Percentiles rank a stretch among this genome's conserved stretches.
Conservation (phyloP, 352 stramenopile genomes). For the Phytophthora cryptogea region DNA sequence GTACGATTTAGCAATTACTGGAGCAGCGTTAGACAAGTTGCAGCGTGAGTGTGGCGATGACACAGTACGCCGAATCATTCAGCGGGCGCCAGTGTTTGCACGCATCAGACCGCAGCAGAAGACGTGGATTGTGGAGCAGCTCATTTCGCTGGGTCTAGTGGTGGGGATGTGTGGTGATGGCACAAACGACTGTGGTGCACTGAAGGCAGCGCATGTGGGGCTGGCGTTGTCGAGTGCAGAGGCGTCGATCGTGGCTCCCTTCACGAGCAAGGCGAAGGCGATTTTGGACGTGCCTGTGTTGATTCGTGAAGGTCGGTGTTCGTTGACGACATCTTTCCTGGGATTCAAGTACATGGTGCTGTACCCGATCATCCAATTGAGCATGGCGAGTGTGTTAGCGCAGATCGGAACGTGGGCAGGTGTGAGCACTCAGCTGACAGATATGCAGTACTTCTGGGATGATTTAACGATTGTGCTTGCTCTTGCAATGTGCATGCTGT, state of each 20-base stretch:
- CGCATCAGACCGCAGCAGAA: conserved; percentile 60
- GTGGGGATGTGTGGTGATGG: conserved; percentile 63
- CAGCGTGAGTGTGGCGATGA: conserved; percentile 28
- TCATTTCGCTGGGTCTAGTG: conserved; percentile 47
- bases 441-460: conserved; percentile 70
- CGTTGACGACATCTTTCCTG: conserved; percentile 61
- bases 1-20: conserved; percentile 55
- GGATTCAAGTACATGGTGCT: conserved; percentile 53
- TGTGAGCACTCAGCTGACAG: conserved; percentile 44
- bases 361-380: conserved; percentile 65
- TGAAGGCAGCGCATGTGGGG: conserved; percentile 86
- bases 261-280: conserved; percentile 84
- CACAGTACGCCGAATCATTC: conserved; percentile 41
- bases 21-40: conserved; percentile 46
- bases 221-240: conserved; percentile 85
- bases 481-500: conserved; percentile 61
- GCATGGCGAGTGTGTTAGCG: conserved; percentile 41
- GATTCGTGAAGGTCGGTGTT: conserved; percentile 81
- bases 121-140: conserved; percentile 51
- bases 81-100: conserved; percentile 50
- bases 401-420: conserved; percentile 33
- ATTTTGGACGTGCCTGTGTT: conserved; percentile 78
- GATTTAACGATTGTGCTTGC: conserved; percentile 55
- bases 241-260: conserved; percentile 85
- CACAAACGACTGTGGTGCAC: conserved; percentile 85